Conservation (phyloP, 140 eudicot genomes). For the Bidens hawaiensis region DNA sequence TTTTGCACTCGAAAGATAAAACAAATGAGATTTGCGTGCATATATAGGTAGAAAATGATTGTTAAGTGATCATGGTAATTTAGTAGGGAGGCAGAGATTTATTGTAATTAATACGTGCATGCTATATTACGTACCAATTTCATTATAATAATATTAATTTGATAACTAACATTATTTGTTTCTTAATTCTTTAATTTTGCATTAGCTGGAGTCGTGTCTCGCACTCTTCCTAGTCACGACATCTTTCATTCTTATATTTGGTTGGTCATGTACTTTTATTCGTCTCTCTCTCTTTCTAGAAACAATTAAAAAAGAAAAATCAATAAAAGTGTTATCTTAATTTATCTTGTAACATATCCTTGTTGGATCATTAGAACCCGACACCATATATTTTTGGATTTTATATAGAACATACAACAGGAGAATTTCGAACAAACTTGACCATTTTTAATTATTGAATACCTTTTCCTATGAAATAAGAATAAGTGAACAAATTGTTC, state of each 20-base stretch:
- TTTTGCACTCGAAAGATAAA: not conserved
- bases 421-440: not conserved
- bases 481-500: too few relatives aligned
- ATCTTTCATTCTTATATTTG: not conserved
- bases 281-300: slow-evolving; percentile 14
- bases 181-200: slow-evolving; percentile 9
- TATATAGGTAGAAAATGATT: not conserved
- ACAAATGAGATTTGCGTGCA: not conserved
- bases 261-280: slow-evolving; percentile 18
- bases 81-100: not conserved
- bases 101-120: slow-evolving; percentile 29
- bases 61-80: not conserved
- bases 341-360: not conserved
- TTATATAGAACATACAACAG: too few relatives aligned
- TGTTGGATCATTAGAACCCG: not conserved
- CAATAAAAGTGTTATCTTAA: not conserved
- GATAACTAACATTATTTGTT: slow-evolving; percentile 24
- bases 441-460: too few relatives aligned
- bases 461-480: too few relatives aligned
- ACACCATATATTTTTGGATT: too few relatives aligned
- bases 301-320: not conserved
- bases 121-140: slow-evolving; percentile 30
- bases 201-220: slow-evolving; percentile 27
- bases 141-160: slow-evolving; percentile 15
- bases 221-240: slow-evolving; percentile 19